Percentiles rank a stretch among this genome's conserved stretches.
Conservation (phyloP, 345 rosid species). For the Erucastrum elatum region DNA sequence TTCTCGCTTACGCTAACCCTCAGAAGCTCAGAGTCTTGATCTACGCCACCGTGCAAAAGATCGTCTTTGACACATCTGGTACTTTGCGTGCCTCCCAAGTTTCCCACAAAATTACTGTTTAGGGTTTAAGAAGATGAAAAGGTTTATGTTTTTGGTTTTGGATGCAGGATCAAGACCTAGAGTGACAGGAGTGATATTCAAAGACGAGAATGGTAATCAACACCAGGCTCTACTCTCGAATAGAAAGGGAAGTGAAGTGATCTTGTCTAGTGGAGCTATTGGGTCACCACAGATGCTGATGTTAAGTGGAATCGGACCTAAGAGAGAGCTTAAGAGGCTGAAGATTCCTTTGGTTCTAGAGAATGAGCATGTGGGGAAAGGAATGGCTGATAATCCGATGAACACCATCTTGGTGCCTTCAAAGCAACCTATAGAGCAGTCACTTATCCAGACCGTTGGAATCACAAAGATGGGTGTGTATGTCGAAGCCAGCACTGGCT, state of each 20-base stretch:
- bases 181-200: conserved; percentile 77
- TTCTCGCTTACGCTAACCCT: conserved; percentile 73
- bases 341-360: conserved; percentile 64
- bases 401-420: conserved; percentile 78
- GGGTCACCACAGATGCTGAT: conserved; percentile 87
- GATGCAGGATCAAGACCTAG: conserved; percentile 58
- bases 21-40: conserved; percentile 66
- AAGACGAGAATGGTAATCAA: conserved; percentile 75
- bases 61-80: conserved; percentile 71
- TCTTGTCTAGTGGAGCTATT: conserved; percentile 83
- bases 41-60: conserved; percentile 77
- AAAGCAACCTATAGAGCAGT: conserved; percentile 54
- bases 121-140: too few relatives aligned
- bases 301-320: conserved; percentile 92
- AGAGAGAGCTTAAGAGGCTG: conserved; percentile 55
- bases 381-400: conserved; percentile 96
- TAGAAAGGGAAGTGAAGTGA: conserved; percentile 63
- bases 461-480: conserved; percentile 88
- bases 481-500: conserved; percentile 92
- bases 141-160: conserved; percentile 7
- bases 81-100: neutral
- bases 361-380: conserved; percentile 72
- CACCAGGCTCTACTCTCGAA: conserved; percentile 64
- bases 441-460: conserved; percentile 92
- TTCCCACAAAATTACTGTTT: too few relatives aligned